Evolutionary conservation across 176 grass and related monocot species (phyloP), one percentile per base, ranked within the genome.

Genomic region (Carex littledalei): DNA sequence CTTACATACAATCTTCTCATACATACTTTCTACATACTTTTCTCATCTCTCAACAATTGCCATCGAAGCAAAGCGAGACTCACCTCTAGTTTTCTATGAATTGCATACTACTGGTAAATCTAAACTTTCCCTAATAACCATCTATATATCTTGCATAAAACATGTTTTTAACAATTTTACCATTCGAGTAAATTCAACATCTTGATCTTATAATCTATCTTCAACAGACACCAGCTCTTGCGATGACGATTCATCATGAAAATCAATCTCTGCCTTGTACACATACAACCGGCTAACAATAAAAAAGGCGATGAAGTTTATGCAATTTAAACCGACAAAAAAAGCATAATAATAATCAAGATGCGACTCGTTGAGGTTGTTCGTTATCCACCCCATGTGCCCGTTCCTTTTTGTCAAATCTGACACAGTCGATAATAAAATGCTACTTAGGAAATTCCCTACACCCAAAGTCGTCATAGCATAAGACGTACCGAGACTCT

Each of bases 261-360:
- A 83, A 26, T 75, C 52, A 35, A 83, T 79, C 69, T 94, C 90
- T 8, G 22, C 86, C 35, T 93, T 94, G 81, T 98, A 98, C 15
- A 95, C 89, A 78, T 94, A 98, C n/a, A 93, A 76, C 3, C 93
- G 84, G 85, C 85, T 91, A 3, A 98, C 88, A 63, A 91, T 8
- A 67, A 90, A 82, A 87, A 98, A 98, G 62, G 84, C 72, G 18
- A 88, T 14, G 6, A 98, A 85, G 85, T 98, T 98, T 57, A 79
- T 65, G 85, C 86, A 90, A 84, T 91, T 91, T 32, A 98, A 89
- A 18, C 81, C 49, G 21, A 79, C 88, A 54, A 98, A 92, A 87
- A 98, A 94, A 70, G 88, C 91, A 81, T 87, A 98, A 85, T 94
- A 98, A 87, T 90, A 89, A 79, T 98, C 95, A 6, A 98, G 80